Evolutionary conservation across 2,329 filamentous ascomycete species (phyloP).

Genomic region (Diaporthe helianthi): DNA sequence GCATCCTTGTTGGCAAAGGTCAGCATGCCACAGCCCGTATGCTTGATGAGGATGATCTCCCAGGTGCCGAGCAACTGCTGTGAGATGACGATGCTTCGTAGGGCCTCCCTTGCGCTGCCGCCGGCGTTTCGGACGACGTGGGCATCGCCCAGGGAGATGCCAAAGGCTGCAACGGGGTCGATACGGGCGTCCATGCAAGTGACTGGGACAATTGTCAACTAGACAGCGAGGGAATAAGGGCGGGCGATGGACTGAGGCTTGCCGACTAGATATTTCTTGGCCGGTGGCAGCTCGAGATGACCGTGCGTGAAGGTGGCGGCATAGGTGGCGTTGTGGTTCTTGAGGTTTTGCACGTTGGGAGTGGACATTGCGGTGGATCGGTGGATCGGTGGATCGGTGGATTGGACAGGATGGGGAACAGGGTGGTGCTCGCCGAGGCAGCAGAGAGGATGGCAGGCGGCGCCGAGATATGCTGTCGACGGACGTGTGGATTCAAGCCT

Average conservation of each 20-base stretch:
- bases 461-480: neutral
- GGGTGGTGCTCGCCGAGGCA: neutral
- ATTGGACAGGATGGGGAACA: neutral
- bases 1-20: slow-evolving; percentile 69
- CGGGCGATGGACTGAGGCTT: slow-evolving; percentile 38
- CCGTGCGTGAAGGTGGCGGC: slow-evolving; percentile 66
- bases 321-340: slow-evolving; percentile 40
- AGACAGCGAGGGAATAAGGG: slow-evolving; percentile 34
- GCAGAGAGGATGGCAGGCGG: neutral
- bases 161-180: slow-evolving; percentile 72
- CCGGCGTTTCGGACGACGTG: slow-evolving; percentile 81
- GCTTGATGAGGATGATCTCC: slow-evolving; percentile 78
- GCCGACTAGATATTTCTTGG: slow-evolving; percentile 72
- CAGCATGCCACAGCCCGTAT: slow-evolving; percentile 79
- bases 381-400: neutral
- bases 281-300: slow-evolving; percentile 70
- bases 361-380: slow-evolving; percentile 33
- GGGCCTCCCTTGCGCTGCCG: slow-evolving; percentile 69
- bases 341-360: slow-evolving; percentile 41
- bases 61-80: slow-evolving; percentile 79
- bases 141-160: slow-evolving; percentile 76
- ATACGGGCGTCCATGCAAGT: slow-evolving; percentile 85
- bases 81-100: slow-evolving; percentile 79
- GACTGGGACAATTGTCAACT: slow-evolving; percentile 48
- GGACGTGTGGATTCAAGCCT: neutral